Conservation (phyloP, 1,139 yeast species). For the Candida sanyaensis region DNA sequence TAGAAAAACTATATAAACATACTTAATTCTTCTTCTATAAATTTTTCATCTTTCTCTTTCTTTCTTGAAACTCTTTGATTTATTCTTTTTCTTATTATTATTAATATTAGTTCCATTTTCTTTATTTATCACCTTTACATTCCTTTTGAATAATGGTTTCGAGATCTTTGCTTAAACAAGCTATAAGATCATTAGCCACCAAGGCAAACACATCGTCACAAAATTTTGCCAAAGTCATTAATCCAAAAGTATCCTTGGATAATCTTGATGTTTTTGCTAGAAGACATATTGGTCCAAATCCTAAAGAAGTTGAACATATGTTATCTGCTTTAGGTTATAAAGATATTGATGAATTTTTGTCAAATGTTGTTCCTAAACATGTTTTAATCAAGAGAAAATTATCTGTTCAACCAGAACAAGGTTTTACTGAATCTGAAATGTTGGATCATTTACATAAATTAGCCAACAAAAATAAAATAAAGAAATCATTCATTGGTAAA, state of each 20-base stretch:
- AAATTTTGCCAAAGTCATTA: constrained; percentile 41
- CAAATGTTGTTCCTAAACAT: constrained; percentile 74
- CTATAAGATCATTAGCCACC: constrained; percentile 22
- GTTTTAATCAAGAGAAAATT: constrained; percentile 71
- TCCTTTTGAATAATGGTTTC: background rate
- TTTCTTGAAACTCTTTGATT: background rate
- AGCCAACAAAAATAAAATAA: constrained; percentile 72
- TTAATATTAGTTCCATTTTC: background rate
- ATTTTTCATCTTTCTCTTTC: background rate
- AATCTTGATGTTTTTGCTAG: constrained; percentile 81
- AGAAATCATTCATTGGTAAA: constrained; percentile 82
- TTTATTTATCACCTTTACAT: background rate
- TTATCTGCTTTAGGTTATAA: constrained; percentile 62
- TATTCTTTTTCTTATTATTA: background rate
- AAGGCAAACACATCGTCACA: constrained; percentile 51
- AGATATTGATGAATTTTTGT: constrained; percentile 70
- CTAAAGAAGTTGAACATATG: constrained; percentile 64
- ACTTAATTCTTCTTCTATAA: background rate
- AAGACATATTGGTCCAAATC: constrained; percentile 88
- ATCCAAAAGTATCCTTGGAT: constrained; percentile 33
- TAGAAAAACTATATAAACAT: background rate
- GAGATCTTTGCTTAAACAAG: constrained; percentile 1
- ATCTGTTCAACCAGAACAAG: constrained; percentile 62
- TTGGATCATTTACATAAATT: constrained; percentile 63
- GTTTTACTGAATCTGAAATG: constrained; percentile 83